These are phyloP conservation scores for Cicer arietinum DNA, from an alignment of 306 rosid species.

Conservation along the genomic window DNA sequence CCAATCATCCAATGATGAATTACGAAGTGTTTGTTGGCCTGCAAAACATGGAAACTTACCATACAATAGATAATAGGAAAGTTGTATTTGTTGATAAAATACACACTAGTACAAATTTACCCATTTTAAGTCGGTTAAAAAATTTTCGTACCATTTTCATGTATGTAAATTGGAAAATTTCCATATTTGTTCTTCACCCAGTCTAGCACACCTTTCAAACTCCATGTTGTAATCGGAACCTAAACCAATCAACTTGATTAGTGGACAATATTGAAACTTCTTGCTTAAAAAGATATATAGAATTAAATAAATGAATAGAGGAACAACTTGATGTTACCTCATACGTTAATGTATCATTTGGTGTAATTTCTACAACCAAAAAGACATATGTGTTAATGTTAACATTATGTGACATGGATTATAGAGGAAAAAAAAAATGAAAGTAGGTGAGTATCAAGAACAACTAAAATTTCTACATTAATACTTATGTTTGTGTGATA, in stretches of 20 bases:
- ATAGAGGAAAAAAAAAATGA: no score
- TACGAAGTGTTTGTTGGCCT: conserved; percentile 58
- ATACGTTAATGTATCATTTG: background rate
- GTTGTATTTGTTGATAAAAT: background rate
- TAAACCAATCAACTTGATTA: conserved; percentile 36
- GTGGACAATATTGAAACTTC: background rate
- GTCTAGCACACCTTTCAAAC: conserved; percentile 43
- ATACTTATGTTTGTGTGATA: no score
- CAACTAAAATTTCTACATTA: no score
- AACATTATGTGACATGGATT: no score
- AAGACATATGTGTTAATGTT: background rate
- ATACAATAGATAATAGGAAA: background rate
- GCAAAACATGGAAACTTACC: conserved; percentile 4
- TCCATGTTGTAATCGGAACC: conserved; percentile 51
- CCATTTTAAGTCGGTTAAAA: background rate
- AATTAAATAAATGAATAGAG: background rate
- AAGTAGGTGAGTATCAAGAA: no score
- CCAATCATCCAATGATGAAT: conserved; percentile 66
- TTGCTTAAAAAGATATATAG: background rate
- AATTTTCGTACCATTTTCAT: conserved; percentile 55
- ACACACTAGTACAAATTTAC: no score
- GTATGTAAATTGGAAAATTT: conserved; percentile 57
- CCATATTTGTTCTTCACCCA: conserved; percentile 50
- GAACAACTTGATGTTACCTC: conserved; percentile 40
- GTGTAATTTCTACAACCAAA: conserved; percentile 5